phyloP scores from a whole-genome alignment of 2,329 filamentous ascomycete species.

The Stagonosporopsis cucurbitacearum region DNA sequence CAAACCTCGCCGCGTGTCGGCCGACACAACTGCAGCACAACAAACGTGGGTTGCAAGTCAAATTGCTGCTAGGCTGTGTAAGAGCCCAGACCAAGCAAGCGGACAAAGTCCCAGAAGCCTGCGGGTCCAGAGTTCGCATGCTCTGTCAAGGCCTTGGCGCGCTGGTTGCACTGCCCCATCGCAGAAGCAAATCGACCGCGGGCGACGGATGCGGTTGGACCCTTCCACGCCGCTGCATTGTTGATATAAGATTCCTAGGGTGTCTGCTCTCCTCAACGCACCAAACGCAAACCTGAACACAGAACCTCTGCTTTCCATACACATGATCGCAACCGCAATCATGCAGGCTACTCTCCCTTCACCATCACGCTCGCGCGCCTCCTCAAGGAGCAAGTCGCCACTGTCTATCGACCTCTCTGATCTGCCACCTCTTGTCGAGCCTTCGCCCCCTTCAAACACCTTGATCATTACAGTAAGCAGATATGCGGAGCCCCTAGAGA shows the following conservation, averaged over 20 bases:
- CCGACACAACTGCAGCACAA: constrained; percentile 12
- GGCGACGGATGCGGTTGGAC: constrained; percentile 29
- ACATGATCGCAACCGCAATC: constrained; percentile 29
- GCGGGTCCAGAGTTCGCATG: constrained; percentile 19
- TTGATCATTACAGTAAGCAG: constrained; percentile 72
- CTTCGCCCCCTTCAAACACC: constrained; percentile 81
- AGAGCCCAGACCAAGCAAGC: constrained; percentile 9
- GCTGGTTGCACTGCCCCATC: constrained; percentile 20
- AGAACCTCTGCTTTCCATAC: constrained; percentile 9
- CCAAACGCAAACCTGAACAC: constrained; percentile 17
- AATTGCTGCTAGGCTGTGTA: constrained; percentile 15
- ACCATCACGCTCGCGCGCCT: constrained; percentile 44
- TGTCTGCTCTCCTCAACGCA: constrained; percentile 23
- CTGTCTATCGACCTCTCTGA: constrained; percentile 77
- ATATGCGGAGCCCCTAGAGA: not conserved
- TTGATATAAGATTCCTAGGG: constrained; percentile 31
- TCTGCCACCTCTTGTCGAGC: constrained; percentile 71
- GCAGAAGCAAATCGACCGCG: constrained; percentile 13
- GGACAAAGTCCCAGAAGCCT: constrained; percentile 7
- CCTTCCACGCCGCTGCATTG: constrained; percentile 7
- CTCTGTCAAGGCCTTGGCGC: constrained; percentile 26
- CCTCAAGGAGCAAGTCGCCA: constrained; percentile 51
- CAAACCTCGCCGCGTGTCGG: constrained; percentile 23
- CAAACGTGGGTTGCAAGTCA: constrained; percentile 3
- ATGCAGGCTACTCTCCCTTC: constrained; percentile 43